A percentile compares a stretch with the other conserved stretches of the same genome.
These are phyloP conservation scores for Nigrograna mackinnonii DNA, from an alignment of 2,329 filamentous ascomycete species.

Conservation along the genomic window DNA sequence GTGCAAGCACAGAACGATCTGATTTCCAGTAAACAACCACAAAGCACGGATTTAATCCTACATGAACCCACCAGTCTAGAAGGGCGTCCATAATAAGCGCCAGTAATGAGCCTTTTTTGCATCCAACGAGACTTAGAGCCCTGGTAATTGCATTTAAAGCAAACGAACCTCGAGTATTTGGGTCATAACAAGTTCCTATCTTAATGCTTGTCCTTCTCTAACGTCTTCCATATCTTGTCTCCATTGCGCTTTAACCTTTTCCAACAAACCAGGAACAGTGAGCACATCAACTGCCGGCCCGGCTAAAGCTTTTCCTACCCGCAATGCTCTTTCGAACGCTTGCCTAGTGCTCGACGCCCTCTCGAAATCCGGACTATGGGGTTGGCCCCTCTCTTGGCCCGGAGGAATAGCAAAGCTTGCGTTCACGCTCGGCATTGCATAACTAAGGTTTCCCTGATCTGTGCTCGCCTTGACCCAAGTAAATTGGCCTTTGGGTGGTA, in stretches of 20 bases:
- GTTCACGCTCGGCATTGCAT: slow-evolving; percentile 60
- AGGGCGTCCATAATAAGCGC: too few relatives aligned
- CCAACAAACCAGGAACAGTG: slow-evolving; percentile 1
- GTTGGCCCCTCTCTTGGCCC: slow-evolving; percentile 33
- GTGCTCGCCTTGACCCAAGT: slow-evolving; percentile 54
- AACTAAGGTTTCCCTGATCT: slow-evolving; percentile 63
- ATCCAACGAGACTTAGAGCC: too few relatives aligned
- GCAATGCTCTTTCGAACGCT: slow-evolving; percentile 36
- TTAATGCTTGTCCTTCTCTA: not conserved
- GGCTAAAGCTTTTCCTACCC: slow-evolving; percentile 40
- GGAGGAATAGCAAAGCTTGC: slow-evolving; percentile 53
- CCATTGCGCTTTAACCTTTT: slow-evolving; percentile 6
- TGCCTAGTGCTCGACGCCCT: slow-evolving; percentile 39
- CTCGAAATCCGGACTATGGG: slow-evolving; percentile 47
- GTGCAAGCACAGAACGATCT: too few relatives aligned
- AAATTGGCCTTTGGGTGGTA: slow-evolving; percentile 13
- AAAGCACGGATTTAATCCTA: too few relatives aligned
- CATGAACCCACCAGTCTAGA: too few relatives aligned
- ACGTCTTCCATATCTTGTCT: slow-evolving; percentile 4
- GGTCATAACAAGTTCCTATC: not conserved
- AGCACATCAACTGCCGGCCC: slow-evolving; percentile 43
- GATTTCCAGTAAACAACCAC: too few relatives aligned
- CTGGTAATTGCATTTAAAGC: too few relatives aligned
- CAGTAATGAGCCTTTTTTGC: too few relatives aligned
- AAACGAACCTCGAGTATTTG: too few relatives aligned